Evolutionary conservation across 805 yeast species (phyloP).

Genomic region (Lachancea meyersii): DNA sequence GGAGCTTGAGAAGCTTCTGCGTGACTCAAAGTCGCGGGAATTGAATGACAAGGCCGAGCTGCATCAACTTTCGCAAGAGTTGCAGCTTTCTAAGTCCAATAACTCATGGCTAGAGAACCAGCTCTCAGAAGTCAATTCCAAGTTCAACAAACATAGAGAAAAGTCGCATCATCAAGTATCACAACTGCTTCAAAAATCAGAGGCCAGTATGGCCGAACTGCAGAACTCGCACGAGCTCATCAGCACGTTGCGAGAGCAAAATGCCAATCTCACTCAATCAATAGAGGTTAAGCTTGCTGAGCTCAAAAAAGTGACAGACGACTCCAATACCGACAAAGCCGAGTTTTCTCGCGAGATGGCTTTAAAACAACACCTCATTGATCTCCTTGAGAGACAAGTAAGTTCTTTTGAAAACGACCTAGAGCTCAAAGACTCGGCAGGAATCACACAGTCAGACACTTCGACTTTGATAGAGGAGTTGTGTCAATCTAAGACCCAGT

Average conservation of each 20-base stretch:
- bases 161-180: constrained; percentile 22
- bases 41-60: constrained; percentile 31
- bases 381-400: constrained; percentile 38
- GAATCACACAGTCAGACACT: constrained; percentile 23
- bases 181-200: constrained; percentile 5
- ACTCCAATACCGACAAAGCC: constrained; percentile 39
- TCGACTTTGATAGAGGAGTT: constrained; percentile 16
- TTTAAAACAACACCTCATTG: constrained; percentile 54
- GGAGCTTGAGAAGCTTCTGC: constrained; percentile 35
- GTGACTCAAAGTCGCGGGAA: constrained; percentile 27
- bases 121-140: constrained; percentile 30
- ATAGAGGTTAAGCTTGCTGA: constrained; percentile 41
- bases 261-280: constrained; percentile 34
- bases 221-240: background rate
- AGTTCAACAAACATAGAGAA: constrained; percentile 27
- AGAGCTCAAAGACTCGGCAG: constrained; percentile 43
- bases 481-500: constrained; percentile 28
- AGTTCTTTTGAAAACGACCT: constrained; percentile 38
- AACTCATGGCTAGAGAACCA: constrained; percentile 40
- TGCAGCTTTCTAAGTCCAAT: constrained; percentile 35
- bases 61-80: constrained; percentile 38
- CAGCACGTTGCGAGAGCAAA: constrained; percentile 30
- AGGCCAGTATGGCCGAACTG: constrained; percentile 1
- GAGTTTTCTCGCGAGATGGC: constrained; percentile 52
- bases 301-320: constrained; percentile 43